Conservation (phyloP, 148 eudicot genomes). For the Vaccinium darrowii region DNA sequence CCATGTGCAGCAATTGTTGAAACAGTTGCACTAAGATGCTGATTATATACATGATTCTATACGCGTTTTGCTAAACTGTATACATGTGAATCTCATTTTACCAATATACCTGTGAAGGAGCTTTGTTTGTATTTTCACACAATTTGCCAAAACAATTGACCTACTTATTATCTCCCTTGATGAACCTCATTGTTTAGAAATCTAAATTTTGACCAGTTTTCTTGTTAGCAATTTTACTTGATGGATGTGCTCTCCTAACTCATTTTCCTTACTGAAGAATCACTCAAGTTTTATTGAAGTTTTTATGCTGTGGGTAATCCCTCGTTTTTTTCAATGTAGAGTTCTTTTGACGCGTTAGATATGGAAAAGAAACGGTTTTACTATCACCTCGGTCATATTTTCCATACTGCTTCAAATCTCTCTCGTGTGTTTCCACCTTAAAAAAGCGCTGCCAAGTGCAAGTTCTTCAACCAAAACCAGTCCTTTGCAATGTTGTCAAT, state of each 20-base stretch:
- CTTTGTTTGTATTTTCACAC: background rate
- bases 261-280: background rate
- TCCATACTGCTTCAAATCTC: background rate
- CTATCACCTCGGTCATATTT: background rate
- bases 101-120: background rate
- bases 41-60: background rate
- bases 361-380: background rate
- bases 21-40: background rate
- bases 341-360: background rate
- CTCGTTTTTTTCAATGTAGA: background rate
- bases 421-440: background rate
- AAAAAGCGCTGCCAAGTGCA: background rate
- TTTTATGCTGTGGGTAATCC: background rate
- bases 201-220: background rate
- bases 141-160: background rate
- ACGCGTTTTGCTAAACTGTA: background rate
- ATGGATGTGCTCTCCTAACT: background rate
- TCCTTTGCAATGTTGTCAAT: background rate
- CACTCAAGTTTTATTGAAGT: background rate
- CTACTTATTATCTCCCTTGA: background rate
- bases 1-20: background rate
- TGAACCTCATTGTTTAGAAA: background rate
- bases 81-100: background rate
- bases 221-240: background rate
- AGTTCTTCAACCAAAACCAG: background rate